A percentile compares a stretch with the other conserved stretches of the same genome.
These are phyloP conservation scores for Neolentinus lepideus DNA, from an alignment of 1,284 basidiomycete species.

Conservation along the genomic window DNA sequence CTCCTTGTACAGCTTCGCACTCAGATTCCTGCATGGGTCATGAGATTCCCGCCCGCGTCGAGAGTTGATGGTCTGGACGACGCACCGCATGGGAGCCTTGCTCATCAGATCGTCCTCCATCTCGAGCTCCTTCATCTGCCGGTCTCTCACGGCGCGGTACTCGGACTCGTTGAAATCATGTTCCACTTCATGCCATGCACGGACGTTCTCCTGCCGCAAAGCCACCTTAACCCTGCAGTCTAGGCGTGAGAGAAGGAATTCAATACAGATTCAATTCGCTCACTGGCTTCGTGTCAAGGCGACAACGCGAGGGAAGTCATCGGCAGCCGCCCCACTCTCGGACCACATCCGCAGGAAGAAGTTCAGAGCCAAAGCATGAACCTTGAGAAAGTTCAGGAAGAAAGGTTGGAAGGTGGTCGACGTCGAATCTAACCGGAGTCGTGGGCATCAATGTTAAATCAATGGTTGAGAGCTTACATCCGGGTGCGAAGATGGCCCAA, in stretches of 20 bases:
- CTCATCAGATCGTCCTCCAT: constrained; percentile 85
- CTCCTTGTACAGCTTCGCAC: constrained; percentile 84
- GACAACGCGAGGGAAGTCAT: constrained; percentile 78
- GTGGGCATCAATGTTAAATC: background rate
- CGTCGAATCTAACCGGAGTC: constrained; percentile 49
- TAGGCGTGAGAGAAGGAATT: constrained; percentile 1
- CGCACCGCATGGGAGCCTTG: constrained; percentile 79
- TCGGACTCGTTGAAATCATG: constrained; percentile 81
- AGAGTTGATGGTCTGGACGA: constrained; percentile 6
- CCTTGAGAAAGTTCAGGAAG: constrained; percentile 80
- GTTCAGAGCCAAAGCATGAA: constrained; percentile 77
- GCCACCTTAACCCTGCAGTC: constrained; percentile 65
- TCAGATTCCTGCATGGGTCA: constrained; percentile 54
- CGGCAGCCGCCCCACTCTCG: constrained; percentile 78
- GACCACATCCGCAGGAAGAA: constrained; percentile 97
- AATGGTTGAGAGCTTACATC: constrained; percentile 43
- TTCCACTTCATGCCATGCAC: constrained; percentile 83
- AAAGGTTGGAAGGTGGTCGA: constrained; percentile 85
- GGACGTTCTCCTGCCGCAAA: constrained; percentile 67
- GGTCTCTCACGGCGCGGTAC: constrained; percentile 82
- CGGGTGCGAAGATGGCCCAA: constrained; percentile 76
- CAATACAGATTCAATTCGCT: constrained; percentile 23
- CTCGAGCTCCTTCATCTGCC: constrained; percentile 93
- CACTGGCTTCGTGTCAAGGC: constrained; percentile 85
- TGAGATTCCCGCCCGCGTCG: constrained; percentile 5